A percentile compares a stretch with the other conserved stretches of the same genome.
These are phyloP conservation scores for Phytophthora tubulina DNA, from an alignment of 352 stramenopile species.

Conservation along the genomic window DNA sequence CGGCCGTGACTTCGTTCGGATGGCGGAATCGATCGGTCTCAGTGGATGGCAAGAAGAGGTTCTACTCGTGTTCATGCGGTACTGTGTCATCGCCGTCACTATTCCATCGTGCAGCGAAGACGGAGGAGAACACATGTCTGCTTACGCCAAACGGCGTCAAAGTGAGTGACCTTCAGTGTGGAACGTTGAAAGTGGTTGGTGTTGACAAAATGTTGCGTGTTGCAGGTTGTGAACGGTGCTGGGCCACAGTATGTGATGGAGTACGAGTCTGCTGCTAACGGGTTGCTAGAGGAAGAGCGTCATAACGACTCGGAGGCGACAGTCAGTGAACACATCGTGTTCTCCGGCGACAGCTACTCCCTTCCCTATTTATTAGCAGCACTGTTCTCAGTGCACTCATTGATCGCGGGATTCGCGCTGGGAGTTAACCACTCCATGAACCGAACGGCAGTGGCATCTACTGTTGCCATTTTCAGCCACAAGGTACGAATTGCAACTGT, in stretches of 20 bases:
- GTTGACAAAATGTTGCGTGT: not conserved
- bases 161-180: conserved; percentile 20
- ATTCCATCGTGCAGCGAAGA: conserved; percentile 51
- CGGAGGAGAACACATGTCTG: conserved; percentile 52
- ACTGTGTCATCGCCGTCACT: conserved; percentile 38
- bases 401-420: conserved; percentile 72
- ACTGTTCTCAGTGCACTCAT: conserved; percentile 74
- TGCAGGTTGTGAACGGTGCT: conserved; percentile 29
- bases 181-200: not conserved
- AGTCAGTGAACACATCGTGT: conserved; percentile 71
- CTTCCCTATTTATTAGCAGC: conserved; percentile 71
- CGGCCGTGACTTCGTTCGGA: conserved; percentile 61
- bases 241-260: conserved; percentile 23
- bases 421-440: conserved; percentile 65
- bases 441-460: conserved; percentile 62
- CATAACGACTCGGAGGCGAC: conserved; percentile 41
- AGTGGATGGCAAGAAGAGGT: conserved; percentile 42
- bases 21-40: conserved; percentile 53
- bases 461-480: conserved; percentile 74
- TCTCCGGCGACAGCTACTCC: conserved; percentile 63
- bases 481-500: conserved; percentile 45
- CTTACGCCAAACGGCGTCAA: conserved; percentile 48
- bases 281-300: conserved; percentile 35
- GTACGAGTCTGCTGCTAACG: conserved; percentile 33
- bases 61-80: conserved; percentile 50